Evolutionary conservation across 495 filamentous ascomycete genomes (phyloP).

Genomic region (Podospora sp.): DNA sequence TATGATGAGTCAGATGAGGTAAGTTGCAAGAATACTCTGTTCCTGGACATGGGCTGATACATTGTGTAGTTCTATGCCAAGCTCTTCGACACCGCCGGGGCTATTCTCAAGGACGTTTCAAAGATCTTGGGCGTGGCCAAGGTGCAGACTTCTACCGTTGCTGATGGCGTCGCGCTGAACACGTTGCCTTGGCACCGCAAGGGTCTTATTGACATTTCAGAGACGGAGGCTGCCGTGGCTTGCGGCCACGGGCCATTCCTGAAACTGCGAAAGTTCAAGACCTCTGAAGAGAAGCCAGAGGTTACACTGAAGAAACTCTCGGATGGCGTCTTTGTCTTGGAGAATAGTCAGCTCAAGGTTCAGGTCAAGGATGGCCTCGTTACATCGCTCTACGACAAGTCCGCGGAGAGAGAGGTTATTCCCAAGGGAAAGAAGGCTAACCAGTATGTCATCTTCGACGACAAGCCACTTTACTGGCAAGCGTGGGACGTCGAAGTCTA

Average conservation of each 20-base stretch:
- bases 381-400: slow-evolving; percentile 76
- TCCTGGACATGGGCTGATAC: slow-evolving; percentile 7
- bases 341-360: slow-evolving; percentile 74
- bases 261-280: slow-evolving; percentile 52
- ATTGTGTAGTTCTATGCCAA: slow-evolving; percentile 66
- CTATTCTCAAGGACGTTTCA: slow-evolving; percentile 69
- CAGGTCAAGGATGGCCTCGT: slow-evolving; percentile 74
- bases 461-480: slow-evolving; percentile 98
- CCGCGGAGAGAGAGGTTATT: slow-evolving; percentile 73
- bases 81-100: slow-evolving; percentile 76
- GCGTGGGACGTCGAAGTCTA: slow-evolving; percentile 99
- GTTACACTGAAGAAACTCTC: slow-evolving; percentile 67
- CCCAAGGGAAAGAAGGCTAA: slow-evolving; percentile 79
- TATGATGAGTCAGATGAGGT: slow-evolving; percentile 89
- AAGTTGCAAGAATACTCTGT: slow-evolving; percentile 17
- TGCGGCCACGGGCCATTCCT: slow-evolving; percentile 53
- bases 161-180: slow-evolving; percentile 64
- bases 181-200: slow-evolving; percentile 81
- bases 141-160: slow-evolving; percentile 36
- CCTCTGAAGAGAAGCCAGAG: slow-evolving; percentile 41
- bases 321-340: slow-evolving; percentile 72
- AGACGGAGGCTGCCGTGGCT: slow-evolving; percentile 47
- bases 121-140: slow-evolving; percentile 63
- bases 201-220: slow-evolving; percentile 67
- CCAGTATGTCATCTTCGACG: slow-evolving; percentile 93